phyloP scores from a whole-genome alignment of 2,329 filamentous ascomycete genomes.

The Ploettnerulaceae sp. region DNA sequence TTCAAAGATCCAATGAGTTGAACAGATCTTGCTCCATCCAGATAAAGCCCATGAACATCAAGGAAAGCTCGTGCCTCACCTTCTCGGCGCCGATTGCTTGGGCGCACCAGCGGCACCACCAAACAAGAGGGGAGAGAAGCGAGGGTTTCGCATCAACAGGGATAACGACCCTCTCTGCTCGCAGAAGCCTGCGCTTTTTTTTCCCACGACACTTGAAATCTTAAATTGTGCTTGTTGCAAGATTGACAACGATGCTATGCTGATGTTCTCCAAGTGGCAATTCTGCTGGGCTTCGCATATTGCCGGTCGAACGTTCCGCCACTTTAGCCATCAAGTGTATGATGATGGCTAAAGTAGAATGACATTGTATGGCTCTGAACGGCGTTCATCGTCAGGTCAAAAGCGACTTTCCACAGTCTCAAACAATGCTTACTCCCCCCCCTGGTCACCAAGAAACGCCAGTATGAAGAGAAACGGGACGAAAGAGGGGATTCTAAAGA shows the following conservation, averaged over 20 bases:
- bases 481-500: slow-evolving; percentile 24
- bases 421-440: slow-evolving; percentile 19
- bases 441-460: slow-evolving; percentile 30
- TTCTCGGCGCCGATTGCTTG: slow-evolving; percentile 4
- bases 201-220: slow-evolving; percentile 11
- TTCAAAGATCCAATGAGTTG: neutral
- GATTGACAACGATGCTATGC: slow-evolving; percentile 5
- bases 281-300: slow-evolving; percentile 6
- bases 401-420: slow-evolving; percentile 22
- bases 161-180: neutral
- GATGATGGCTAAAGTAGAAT: slow-evolving; percentile 2
- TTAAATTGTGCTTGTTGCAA: slow-evolving; percentile 14
- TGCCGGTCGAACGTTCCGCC: slow-evolving; percentile 2
- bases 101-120: slow-evolving; percentile 1
- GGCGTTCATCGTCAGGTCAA: slow-evolving; percentile 13
- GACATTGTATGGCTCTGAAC: neutral
- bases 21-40: slow-evolving; percentile 3
- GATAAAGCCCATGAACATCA: neutral
- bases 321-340: slow-evolving; percentile 5
- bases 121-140: slow-evolving; percentile 4
- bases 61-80: slow-evolving; percentile 6
- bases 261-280: neutral
- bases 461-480: slow-evolving; percentile 32
- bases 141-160: slow-evolving; percentile 9
- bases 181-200: slow-evolving; percentile 5